A percentile compares a stretch with the other conserved stretches of the same genome.
These are phyloP conservation scores for Grammothele lineata DNA, from an alignment of 768 basidiomycete species.

Conservation along the genomic window DNA sequence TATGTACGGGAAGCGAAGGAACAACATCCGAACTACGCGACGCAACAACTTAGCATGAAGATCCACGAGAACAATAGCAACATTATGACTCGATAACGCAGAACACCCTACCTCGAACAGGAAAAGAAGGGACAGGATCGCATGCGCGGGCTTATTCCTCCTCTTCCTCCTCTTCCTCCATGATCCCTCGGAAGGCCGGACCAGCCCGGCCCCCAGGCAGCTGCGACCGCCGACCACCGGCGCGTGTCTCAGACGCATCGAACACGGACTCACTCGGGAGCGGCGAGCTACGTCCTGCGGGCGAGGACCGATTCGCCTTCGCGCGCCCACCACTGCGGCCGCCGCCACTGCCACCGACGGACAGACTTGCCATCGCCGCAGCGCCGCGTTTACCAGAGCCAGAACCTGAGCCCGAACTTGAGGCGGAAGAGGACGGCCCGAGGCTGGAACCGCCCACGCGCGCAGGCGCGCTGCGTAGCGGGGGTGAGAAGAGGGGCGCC, in stretches of 20 bases:
- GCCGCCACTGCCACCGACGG: conserved; percentile 2
- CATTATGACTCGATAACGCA: too few relatives aligned
- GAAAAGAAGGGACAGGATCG: too few relatives aligned
- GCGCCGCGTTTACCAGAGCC: conserved; percentile 15
- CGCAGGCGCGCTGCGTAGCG: conserved; percentile 4
- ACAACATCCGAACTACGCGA: too few relatives aligned
- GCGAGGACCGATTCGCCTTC: conserved; percentile 47
- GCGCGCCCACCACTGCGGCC: conserved; percentile 9
- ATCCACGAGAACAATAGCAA: too few relatives aligned
- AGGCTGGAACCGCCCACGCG: background rate
- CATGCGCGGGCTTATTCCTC: conserved; percentile 57
- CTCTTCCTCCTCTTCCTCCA: conserved; percentile 84
- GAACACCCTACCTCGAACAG: too few relatives aligned
- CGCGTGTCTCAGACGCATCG: conserved; percentile 42
- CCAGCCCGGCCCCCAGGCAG: conserved; percentile 67
- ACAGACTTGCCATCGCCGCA: conserved; percentile 8
- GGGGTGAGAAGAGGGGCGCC: conserved; percentile 11
- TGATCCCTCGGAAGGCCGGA: conserved; percentile 64
- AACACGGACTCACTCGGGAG: conserved; percentile 48
- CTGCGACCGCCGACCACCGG: conserved; percentile 51
- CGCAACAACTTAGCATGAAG: too few relatives aligned
- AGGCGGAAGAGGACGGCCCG: too few relatives aligned
- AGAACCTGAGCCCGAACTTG: too few relatives aligned
- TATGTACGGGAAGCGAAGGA: too few relatives aligned
- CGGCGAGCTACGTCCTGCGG: conserved; percentile 57